Conservation (phyloP, 768 basidiomycete species). For the Tylopilus rubrobrunneus region DNA sequence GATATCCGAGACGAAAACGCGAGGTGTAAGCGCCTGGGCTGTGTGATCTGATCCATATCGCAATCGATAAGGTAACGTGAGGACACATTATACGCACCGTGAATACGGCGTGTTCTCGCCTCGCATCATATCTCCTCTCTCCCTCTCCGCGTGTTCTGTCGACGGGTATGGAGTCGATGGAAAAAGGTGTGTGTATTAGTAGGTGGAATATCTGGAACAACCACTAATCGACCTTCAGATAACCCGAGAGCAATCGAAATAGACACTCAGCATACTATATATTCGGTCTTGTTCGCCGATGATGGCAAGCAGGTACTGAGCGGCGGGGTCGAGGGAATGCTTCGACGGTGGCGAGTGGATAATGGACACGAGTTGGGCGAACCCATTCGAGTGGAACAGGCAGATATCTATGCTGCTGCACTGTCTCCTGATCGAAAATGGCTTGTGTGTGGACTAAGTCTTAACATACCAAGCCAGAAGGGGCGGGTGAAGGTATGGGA, state of each 20-base stretch:
- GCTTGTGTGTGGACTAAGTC: background rate
- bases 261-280: background rate
- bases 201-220: background rate
- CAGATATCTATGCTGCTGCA: background rate
- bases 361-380: background rate
- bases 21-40: background rate
- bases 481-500: background rate
- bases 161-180: background rate
- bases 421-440: background rate
- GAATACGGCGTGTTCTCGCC: too few relatives aligned
- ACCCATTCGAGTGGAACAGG: background rate
- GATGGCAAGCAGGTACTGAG: background rate
- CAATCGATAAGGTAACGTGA: background rate
- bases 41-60: background rate
- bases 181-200: background rate
- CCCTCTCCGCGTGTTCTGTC: too few relatives aligned
- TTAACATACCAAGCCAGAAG: too few relatives aligned
- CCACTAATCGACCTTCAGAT: background rate
- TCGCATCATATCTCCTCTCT: too few relatives aligned
- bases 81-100: background rate
- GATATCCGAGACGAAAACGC: too few relatives aligned
- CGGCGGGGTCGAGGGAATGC: background rate
- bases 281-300: background rate
- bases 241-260: background rate
- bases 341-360: background rate